Evolutionary conservation across 2,329 filamentous ascomycete genomes (phyloP), one percentile per base, ranked within the genome.

Genomic region (Xylariaceae sp.): DNA sequence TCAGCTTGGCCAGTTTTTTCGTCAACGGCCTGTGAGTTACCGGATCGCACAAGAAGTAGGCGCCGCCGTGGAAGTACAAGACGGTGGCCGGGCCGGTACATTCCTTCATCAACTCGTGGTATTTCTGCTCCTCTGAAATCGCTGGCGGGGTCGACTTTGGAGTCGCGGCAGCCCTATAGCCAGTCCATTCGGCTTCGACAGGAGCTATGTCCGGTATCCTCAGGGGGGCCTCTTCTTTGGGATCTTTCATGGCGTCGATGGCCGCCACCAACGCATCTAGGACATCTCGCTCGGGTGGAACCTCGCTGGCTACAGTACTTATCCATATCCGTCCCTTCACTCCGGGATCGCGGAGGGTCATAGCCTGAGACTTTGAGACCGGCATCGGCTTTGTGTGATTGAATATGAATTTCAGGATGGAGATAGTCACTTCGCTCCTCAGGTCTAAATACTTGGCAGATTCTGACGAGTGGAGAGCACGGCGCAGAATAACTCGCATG

Each of bases 281-380:
- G 14, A 87, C 69, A 42, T 78, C 82, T 65, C 68, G 80, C 70
- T 77, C 83, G 54, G 83, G 77, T 0, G 87, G 89, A 2, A 76
- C 75, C 0, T 85, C 82, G 16, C 91, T 76, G 0, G 81, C 83
- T 42, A 89, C 87, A 52, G 85, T 89, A 65, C 87, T 88, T 20
- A 96, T 80, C 93, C 93, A 97, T 62, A 95, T 85, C 44, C 83
- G 84, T 2, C 91, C 91, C 69, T 90, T 92, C 68, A 96, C 62
- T n/a, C 70, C 69, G 1, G 68, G 65, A 23, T 73, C 71, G 20
- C 54, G 53, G 3, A 67, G 54, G 9, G 70, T 68, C 59, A 70
- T 62, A 37, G 66, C 66, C 73, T 97, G 93, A 6, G 82, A 74
- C 57, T 85, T 81, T 0, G 81, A 77, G 20, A 96, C 74, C 21